A percentile compares a stretch with the other conserved stretches of the same genome.
Evolutionary conservation across 345 rosid genomes (phyloP).

Genomic region (Pseudoturritis turrita): DNA sequence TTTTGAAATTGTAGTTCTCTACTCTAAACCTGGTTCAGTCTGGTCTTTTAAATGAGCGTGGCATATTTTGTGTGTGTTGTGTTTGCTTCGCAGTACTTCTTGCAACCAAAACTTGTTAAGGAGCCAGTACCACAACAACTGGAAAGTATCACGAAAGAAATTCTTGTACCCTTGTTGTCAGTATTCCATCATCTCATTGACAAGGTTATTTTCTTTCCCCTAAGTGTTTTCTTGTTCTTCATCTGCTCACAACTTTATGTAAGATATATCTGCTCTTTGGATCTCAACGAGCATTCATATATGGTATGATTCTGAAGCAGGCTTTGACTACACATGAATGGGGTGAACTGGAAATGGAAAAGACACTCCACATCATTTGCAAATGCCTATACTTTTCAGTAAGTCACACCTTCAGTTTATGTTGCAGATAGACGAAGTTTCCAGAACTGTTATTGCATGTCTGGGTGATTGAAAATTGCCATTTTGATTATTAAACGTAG

Average conservation of each 20-base stretch:
- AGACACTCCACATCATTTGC: constrained; percentile 57
- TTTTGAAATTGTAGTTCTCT: constrained; percentile 2
- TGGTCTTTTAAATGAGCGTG: neutral
- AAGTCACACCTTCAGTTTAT: constrained; percentile 32
- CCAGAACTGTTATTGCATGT: constrained; percentile 12
- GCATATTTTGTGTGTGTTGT: constrained; percentile 13
- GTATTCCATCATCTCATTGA: constrained; percentile 52
- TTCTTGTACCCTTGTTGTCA: constrained; percentile 61
- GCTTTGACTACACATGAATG: constrained; percentile 33
- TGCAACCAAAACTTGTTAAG: constrained; percentile 72
- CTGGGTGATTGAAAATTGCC: constrained; percentile 3
- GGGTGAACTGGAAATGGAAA: constrained; percentile 49
- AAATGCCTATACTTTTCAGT: constrained; percentile 78
- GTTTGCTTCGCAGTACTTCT: constrained; percentile 55
- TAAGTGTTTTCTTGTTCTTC: constrained; percentile 8
- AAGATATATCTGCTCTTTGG: neutral
- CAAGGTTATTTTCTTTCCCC: constrained; percentile 45
- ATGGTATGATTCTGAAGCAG: constrained; percentile 44
- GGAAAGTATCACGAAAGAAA: constrained; percentile 59
- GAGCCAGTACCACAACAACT: constrained; percentile 85
- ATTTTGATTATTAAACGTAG: neutral
- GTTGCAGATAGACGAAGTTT: neutral
- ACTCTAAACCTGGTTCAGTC: neutral
- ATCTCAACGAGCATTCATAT: constrained; percentile 17
- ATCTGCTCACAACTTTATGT: constrained; percentile 9